phyloP scores from a whole-genome alignment of 805 yeast species.

The Candida michaelii region DNA sequence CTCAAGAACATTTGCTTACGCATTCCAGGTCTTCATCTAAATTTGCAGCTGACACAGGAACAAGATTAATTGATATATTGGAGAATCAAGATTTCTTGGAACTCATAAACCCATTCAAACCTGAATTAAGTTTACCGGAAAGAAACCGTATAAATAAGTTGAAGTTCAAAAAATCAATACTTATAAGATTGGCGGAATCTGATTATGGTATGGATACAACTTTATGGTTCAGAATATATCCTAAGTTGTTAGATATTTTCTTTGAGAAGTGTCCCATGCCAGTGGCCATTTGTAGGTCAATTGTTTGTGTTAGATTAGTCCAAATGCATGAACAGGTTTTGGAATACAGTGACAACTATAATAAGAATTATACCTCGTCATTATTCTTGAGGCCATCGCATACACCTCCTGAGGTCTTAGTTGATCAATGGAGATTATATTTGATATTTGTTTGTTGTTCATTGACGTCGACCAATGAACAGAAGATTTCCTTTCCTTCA shows the following conservation, averaged over 20 bases:
- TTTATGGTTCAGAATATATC: slow-evolving; percentile 90
- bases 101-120: slow-evolving; percentile 52
- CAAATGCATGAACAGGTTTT: slow-evolving; percentile 75
- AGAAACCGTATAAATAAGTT: slow-evolving; percentile 66
- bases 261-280: slow-evolving; percentile 87
- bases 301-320: slow-evolving; percentile 84
- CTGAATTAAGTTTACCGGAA: slow-evolving; percentile 71
- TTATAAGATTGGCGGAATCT: slow-evolving; percentile 81
- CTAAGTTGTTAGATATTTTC: slow-evolving; percentile 66
- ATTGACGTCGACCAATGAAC: slow-evolving; percentile 85
- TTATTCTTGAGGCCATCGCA: slow-evolving; percentile 31
- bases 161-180: slow-evolving; percentile 60
- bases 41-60: slow-evolving; percentile 77
- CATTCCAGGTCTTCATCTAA: slow-evolving; percentile 65
- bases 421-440: slow-evolving; percentile 87
- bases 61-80: slow-evolving; percentile 72
- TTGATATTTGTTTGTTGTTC: slow-evolving; percentile 91
- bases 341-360: slow-evolving; percentile 49
- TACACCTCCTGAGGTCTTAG: slow-evolving; percentile 64
- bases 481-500: slow-evolving; percentile 56
- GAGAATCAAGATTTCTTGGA: slow-evolving; percentile 69
- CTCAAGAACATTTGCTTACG: slow-evolving; percentile 3
- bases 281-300: slow-evolving; percentile 87
- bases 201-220: slow-evolving; percentile 96
- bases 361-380: slow-evolving; percentile 34